phyloP scores from a whole-genome alignment of 2,329 filamentous ascomycete genomes.

The Fusarium setosum region DNA sequence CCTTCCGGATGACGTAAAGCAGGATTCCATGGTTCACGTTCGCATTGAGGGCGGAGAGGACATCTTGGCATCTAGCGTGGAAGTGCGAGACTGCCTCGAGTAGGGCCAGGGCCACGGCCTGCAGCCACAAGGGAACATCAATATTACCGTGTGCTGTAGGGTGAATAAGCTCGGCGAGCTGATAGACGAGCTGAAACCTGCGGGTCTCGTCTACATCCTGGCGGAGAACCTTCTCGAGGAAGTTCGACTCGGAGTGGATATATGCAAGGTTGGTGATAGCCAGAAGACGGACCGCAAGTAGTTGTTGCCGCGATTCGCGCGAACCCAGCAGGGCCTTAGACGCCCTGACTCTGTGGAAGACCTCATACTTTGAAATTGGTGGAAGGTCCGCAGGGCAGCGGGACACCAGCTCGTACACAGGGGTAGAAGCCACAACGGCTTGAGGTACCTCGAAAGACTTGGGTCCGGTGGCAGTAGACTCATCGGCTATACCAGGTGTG shows the following conservation, averaged over 20 bases:
- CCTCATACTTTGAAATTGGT: constrained; percentile 80
- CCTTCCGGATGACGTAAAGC: constrained; percentile 91
- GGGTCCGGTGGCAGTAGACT: constrained; percentile 55
- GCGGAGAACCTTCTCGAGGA: constrained; percentile 86
- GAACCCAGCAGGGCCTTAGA: constrained; percentile 82
- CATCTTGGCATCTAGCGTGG: constrained; percentile 80
- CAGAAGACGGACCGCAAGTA: constrained; percentile 83
- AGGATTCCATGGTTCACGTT: constrained; percentile 97
- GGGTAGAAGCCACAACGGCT: constrained; percentile 61
- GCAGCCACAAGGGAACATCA: constrained; percentile 78
- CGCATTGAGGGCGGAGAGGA: constrained; percentile 90
- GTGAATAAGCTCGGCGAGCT: constrained; percentile 91
- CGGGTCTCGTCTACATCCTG: constrained; percentile 92
- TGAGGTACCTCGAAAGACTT: constrained; percentile 74
- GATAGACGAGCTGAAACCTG: constrained; percentile 88
- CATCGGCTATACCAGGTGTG: constrained; percentile 53
- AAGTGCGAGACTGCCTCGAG: constrained; percentile 89
- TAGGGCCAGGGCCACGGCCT: constrained; percentile 83
- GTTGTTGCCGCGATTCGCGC: constrained; percentile 74
- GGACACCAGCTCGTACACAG: constrained; percentile 68
- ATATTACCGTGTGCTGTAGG: constrained; percentile 77
- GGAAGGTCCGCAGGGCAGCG: constrained; percentile 74
- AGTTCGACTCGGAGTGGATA: constrained; percentile 84
- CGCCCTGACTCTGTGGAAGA: constrained; percentile 83
- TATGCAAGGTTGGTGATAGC: constrained; percentile 93